Evolutionary conservation across 2,329 filamentous ascomycete species (phyloP).

Genomic region (Fusarium illudens): DNA sequence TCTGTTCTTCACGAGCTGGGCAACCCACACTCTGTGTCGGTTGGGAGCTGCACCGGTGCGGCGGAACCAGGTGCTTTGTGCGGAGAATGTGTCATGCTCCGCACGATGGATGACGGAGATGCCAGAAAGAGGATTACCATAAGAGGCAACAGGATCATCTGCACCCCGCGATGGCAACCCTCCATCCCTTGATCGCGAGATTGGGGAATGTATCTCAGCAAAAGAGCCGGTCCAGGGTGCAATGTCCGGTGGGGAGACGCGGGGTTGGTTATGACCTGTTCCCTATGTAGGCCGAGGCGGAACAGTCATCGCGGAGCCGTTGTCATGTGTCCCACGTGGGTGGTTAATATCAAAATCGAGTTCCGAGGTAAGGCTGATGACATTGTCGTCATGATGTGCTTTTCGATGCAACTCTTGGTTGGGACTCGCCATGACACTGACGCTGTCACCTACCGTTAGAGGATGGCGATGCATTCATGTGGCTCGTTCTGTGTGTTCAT

Average conservation of each 20-base stretch:
- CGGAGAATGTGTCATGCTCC: constrained; percentile 19
- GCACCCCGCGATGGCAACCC: constrained; percentile 3
- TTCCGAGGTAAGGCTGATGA: constrained; percentile 5
- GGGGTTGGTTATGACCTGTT: constrained; percentile 25
- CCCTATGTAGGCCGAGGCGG: constrained; percentile 10
- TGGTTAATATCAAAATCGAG: background rate
- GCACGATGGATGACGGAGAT: constrained; percentile 19
- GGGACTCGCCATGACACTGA: background rate
- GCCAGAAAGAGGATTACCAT: constrained; percentile 15
- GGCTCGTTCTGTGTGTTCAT: background rate
- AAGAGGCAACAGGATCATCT: constrained; percentile 8
- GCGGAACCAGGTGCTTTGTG: constrained; percentile 13
- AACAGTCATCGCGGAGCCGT: constrained; percentile 1
- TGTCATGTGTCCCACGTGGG: constrained; percentile 6
- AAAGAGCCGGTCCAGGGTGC: constrained; percentile 10
- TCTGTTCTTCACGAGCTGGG: constrained; percentile 17
- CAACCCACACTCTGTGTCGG: constrained; percentile 7
- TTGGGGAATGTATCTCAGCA: constrained; percentile 3
- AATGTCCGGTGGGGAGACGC: constrained; percentile 14
- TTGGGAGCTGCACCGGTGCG: constrained; percentile 14
- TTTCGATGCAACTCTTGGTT: background rate
- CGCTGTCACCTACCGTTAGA: background rate
- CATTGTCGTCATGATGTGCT: constrained; percentile 1
- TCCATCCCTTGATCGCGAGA: constrained; percentile 7
- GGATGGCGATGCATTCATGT: background rate